Evolutionary conservation across 305 asterid genomes (phyloP).

Genomic region (Solanum hybrid): DNA sequence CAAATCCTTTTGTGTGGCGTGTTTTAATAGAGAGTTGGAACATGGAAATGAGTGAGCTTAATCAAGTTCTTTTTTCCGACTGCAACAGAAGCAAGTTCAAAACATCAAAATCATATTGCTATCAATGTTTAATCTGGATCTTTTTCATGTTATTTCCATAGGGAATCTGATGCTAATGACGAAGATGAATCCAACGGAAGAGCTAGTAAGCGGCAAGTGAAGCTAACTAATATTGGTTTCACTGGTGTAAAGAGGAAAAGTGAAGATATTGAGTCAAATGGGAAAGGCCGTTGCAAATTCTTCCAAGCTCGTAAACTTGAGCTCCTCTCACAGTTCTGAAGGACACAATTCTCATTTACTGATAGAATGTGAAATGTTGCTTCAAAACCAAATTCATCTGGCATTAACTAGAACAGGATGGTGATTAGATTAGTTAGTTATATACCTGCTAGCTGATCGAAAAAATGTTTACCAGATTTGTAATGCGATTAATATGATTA

Average conservation of each 20-base stretch:
- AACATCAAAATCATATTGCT: background rate
- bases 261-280: constrained; percentile 82
- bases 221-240: constrained; percentile 58
- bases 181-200: constrained; percentile 40
- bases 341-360: background rate
- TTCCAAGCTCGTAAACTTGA: constrained; percentile 93
- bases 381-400: background rate
- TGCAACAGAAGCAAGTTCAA: background rate
- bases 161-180: constrained; percentile 72
- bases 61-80: background rate
- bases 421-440: background rate
- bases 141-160: constrained; percentile 9
- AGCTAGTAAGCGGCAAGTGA: constrained; percentile 58
- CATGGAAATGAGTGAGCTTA: background rate
- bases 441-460: background rate
- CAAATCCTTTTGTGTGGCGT: background rate
- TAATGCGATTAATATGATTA: background rate
- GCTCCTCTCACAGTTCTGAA: constrained; percentile 55
- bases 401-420: background rate
- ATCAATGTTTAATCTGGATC: background rate
- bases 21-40: background rate
- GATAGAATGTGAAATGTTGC: background rate
- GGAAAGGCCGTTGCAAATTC: constrained; percentile 82
- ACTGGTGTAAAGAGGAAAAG: constrained; percentile 52
- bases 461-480: background rate